Percentiles rank a stretch among this genome's conserved stretches.
These are phyloP conservation scores for Coniferiporia sulphurascens DNA, from an alignment of 1,284 basidiomycete genomes.

Conservation along the genomic window DNA sequence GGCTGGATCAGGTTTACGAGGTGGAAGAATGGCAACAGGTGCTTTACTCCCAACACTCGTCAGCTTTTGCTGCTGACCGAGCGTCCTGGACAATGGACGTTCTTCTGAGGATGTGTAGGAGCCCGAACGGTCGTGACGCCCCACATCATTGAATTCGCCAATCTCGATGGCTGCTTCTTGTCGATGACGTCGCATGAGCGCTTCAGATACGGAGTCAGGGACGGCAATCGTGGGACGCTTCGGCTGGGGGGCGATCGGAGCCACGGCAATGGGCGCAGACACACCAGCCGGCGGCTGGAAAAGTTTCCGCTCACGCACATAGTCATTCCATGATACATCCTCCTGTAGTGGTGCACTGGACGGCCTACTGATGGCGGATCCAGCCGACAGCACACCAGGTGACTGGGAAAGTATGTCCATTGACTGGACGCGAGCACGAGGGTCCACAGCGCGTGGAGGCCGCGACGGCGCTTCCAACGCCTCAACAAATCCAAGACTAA, in stretches of 20 bases:
- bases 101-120: not conserved
- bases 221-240: constrained; percentile 42
- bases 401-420: constrained; percentile 54
- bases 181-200: constrained; percentile 58
- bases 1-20: constrained; percentile 45
- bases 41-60: constrained; percentile 6
- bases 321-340: constrained; percentile 65
- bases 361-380: constrained; percentile 57
- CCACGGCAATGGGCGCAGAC: constrained; percentile 64
- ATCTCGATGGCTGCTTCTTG: constrained; percentile 54
- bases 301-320: constrained; percentile 74
- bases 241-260: constrained; percentile 39
- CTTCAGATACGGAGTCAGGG: constrained; percentile 67
- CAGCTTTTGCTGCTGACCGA: constrained; percentile 11
- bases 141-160: constrained; percentile 29
- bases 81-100: constrained; percentile 6
- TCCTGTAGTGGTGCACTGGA: constrained; percentile 66
- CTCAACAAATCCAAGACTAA: constrained; percentile 56
- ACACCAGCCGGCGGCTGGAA: constrained; percentile 77
- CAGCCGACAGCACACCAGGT: constrained; percentile 31
- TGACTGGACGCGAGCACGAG: constrained; percentile 60
- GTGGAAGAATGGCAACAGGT: constrained; percentile 62
- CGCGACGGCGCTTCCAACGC: constrained; percentile 48
- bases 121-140: constrained; percentile 17
- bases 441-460: constrained; percentile 60